Evolutionary conservation across 1,284 basidiomycete genomes (phyloP).

Genomic region (Xerocomus alliaceus): DNA sequence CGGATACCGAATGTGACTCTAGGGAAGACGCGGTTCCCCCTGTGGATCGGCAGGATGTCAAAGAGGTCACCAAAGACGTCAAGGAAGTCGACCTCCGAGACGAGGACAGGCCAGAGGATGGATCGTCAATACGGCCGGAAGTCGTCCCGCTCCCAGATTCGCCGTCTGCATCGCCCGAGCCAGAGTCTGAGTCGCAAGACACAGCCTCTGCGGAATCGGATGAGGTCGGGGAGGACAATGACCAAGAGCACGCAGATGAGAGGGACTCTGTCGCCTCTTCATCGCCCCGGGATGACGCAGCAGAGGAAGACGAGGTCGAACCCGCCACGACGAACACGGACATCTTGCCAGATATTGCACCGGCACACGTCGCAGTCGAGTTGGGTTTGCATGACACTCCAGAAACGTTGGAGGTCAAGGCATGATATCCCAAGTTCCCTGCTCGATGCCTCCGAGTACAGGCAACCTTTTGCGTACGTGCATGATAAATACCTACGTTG

Average conservation of each 20-base stretch:
- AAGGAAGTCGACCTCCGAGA: constrained; percentile 68
- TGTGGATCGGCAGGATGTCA: constrained; percentile 58
- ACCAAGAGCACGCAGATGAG: constrained; percentile 34
- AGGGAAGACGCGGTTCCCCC: constrained; percentile 19
- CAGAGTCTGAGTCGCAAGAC: constrained; percentile 24
- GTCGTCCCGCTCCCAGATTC: constrained; percentile 61
- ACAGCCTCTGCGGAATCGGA: constrained; percentile 23
- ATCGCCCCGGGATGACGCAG: constrained; percentile 12
- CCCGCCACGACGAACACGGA: not conserved
- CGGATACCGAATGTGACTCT: constrained; percentile 26
- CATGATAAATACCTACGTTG: constrained; percentile 5
- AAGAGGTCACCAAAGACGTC: constrained; percentile 74
- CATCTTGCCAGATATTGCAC: not conserved
- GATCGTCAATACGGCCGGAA: constrained; percentile 46
- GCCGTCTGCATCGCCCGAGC: constrained; percentile 34
- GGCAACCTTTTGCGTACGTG: not conserved
- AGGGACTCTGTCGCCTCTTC: constrained; percentile 35
- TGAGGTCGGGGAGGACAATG: constrained; percentile 43
- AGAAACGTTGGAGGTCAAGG: constrained; percentile 24
- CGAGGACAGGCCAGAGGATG: constrained; percentile 32
- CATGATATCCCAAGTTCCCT: constrained; percentile 16
- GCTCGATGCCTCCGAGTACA: not conserved
- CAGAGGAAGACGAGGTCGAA: constrained; percentile 12
- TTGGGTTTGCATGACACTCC: constrained; percentile 14
- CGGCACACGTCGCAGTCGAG: constrained; percentile 5